These are phyloP conservation scores for Theileria luwenshuni DNA, from an alignment of 169 alveolate species.

Conservation along the genomic window DNA sequence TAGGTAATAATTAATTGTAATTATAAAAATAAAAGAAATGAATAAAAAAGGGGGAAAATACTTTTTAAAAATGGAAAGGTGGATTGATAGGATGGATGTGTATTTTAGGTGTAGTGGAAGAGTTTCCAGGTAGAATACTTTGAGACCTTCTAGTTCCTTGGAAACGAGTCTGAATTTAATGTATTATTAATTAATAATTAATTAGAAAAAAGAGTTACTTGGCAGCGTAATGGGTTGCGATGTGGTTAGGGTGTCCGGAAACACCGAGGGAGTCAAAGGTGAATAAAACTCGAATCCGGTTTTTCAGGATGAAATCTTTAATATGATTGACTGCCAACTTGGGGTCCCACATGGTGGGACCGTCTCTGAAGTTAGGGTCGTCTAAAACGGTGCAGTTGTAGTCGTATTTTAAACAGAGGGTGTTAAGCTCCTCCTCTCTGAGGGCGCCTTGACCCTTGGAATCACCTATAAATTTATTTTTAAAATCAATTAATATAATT, in stretches of 20 bases:
- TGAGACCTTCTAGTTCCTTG: slow-evolving; percentile 6
- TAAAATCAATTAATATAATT: no score
- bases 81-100: slow-evolving; percentile 4
- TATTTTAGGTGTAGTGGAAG: slow-evolving; percentile 20
- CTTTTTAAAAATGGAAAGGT: slow-evolving; percentile 13
- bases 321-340: slow-evolving; percentile 15
- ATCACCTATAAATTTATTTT: slow-evolving; percentile 48
- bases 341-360: slow-evolving; percentile 37
- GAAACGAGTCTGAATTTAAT: background rate
- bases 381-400: slow-evolving; percentile 36
- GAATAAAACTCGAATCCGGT: slow-evolving; percentile 31
- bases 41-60: background rate
- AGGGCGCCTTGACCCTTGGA: slow-evolving; percentile 60
- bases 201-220: slow-evolving; percentile 5
- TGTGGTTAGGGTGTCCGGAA: slow-evolving; percentile 79
- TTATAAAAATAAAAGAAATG: no score
- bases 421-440: slow-evolving; percentile 54
- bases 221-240: slow-evolving; percentile 48
- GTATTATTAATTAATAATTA: background rate
- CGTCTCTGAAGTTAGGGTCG: slow-evolving; percentile 43
- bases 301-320: slow-evolving; percentile 20
- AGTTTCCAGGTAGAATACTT: slow-evolving; percentile 35
- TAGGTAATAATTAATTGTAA: no score
- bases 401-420: slow-evolving; percentile 48
- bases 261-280: slow-evolving; percentile 75